phyloP scores from a whole-genome alignment of 192 early-diverging fungal genomes.

The Podila epigama region DNA sequence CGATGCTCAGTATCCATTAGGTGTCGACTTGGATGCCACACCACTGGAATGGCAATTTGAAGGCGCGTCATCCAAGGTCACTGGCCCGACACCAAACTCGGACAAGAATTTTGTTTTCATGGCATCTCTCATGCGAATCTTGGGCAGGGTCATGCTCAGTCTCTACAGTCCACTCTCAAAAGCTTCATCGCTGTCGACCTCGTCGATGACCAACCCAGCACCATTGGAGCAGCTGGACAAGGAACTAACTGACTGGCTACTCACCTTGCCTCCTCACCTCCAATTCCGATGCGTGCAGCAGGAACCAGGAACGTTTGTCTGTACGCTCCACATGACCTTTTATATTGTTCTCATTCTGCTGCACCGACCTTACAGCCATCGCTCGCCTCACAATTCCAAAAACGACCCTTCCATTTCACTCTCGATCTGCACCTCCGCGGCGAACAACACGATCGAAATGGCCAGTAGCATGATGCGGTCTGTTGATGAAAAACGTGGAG shows the following conservation, averaged over 20 bases:
- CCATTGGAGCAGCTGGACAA: conserved; percentile 58
- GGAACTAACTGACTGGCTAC: conserved; percentile 56
- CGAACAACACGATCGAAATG: conserved; percentile 53
- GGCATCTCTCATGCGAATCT: conserved; percentile 56
- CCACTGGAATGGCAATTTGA: conserved; percentile 24
- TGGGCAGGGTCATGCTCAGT: conserved; percentile 58
- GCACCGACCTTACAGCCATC: conserved; percentile 61
- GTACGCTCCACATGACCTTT: conserved; percentile 58
- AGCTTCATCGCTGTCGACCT: conserved; percentile 25
- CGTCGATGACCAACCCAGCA: conserved; percentile 49
- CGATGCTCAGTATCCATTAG: conserved; percentile 62
- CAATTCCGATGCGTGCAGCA: conserved; percentile 56
- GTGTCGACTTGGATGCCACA: conserved; percentile 41
- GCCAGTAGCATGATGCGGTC: conserved; percentile 45
- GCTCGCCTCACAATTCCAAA: conserved; percentile 5
- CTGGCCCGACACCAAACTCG: conserved; percentile 22
- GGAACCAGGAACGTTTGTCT: conserved; percentile 39
- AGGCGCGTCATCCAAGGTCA: conserved; percentile 17
- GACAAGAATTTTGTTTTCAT: conserved; percentile 42
- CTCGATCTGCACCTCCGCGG: conserved; percentile 53
- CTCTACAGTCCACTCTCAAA: conserved; percentile 56
- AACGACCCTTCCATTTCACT: conserved; percentile 48
- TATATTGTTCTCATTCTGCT: conserved; percentile 60
- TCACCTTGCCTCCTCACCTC: conserved; percentile 53
- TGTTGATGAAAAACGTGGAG: conserved; percentile 27